These are phyloP conservation scores for Kwoniella pini DNA, from an alignment of 768 basidiomycete genomes.

Conservation along the genomic window DNA sequence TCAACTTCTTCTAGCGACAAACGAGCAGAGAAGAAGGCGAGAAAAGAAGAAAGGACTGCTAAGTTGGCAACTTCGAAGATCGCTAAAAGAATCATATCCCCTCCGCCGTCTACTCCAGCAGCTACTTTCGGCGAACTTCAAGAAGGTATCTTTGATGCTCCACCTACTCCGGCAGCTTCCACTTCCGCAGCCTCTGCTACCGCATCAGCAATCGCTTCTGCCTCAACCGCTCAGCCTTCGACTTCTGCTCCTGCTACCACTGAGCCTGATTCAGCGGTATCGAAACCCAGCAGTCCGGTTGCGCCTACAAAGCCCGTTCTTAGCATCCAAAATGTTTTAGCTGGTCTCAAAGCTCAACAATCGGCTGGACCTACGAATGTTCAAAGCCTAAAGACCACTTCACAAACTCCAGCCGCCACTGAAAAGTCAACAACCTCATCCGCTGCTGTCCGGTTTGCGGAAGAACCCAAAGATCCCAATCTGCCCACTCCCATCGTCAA, in stretches of 20 bases:
- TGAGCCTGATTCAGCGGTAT: neutral
- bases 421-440: too few relatives aligned
- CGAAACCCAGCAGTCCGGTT: neutral
- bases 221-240: neutral
- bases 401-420: too few relatives aligned
- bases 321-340: neutral
- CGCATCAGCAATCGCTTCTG: neutral
- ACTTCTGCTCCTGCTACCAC: neutral
- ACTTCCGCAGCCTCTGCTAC: neutral
- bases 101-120: constrained; percentile 8
- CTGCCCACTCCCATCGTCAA: too few relatives aligned
- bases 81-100: constrained; percentile 8
- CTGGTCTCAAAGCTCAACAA: too few relatives aligned
- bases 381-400: too few relatives aligned
- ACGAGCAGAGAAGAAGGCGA: neutral
- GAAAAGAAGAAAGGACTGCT: constrained; percentile 1
- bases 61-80: constrained; percentile 19
- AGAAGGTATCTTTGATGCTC: constrained; percentile 24
- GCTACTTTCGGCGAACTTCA: constrained; percentile 16
- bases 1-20: neutral
- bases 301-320: neutral
- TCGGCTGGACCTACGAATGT: too few relatives aligned
- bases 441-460: too few relatives aligned
- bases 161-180: neutral
- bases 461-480: too few relatives aligned